Conservation (phyloP, 1,284 basidiomycete species). For the Blastosporella zonata region DNA sequence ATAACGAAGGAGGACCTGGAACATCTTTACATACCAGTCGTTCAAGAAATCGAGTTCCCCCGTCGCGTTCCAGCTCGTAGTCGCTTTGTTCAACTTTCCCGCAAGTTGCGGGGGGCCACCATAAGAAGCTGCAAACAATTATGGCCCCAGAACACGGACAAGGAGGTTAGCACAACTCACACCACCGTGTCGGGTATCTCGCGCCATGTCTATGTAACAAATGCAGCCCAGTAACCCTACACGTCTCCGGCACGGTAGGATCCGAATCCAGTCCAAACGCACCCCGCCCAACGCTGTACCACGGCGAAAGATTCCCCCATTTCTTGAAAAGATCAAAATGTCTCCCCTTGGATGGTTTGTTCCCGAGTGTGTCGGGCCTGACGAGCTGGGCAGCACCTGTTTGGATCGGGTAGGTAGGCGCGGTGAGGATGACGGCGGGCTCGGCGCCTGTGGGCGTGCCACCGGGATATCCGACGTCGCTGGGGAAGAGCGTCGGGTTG, state of each 20-base stretch:
- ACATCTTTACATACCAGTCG: constrained; percentile 49
- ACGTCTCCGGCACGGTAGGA: constrained; percentile 66
- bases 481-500: constrained; percentile 67
- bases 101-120: constrained; percentile 69
- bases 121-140: constrained; percentile 44
- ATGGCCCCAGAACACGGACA: constrained; percentile 7
- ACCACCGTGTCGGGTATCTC: constrained; percentile 70
- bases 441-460: constrained; percentile 84
- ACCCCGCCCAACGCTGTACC: constrained; percentile 69
- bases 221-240: constrained; percentile 70
- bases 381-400: constrained; percentile 68
- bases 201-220: constrained; percentile 79
- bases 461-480: constrained; percentile 77
- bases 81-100: constrained; percentile 48
- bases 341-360: constrained; percentile 24
- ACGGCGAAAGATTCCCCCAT: constrained; percentile 80
- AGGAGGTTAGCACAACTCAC: constrained; percentile 35
- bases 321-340: constrained; percentile 66
- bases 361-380: constrained; percentile 34
- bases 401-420: constrained; percentile 72
- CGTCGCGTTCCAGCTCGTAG: constrained; percentile 56
- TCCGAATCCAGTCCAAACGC: constrained; percentile 73
- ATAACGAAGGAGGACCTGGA: not conserved
- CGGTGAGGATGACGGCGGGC: constrained; percentile 73
- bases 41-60: constrained; percentile 74